Evolutionary conservation across 208 protist genomes (phyloP).

Genomic region (Leptomonas pyrrhocoris): DNA sequence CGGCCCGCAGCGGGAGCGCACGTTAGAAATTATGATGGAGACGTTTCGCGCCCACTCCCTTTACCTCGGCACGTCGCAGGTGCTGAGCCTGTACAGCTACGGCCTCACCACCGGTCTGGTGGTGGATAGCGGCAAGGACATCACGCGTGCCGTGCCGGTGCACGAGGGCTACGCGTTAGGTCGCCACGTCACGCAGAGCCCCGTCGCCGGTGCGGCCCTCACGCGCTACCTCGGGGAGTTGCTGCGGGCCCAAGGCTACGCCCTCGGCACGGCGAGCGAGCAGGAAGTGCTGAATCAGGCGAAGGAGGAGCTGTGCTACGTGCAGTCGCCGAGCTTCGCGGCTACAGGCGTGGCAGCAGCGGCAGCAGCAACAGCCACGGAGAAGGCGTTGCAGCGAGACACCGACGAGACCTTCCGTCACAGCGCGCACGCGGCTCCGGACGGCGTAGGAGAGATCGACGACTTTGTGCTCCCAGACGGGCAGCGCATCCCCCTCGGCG

Average conservation of each 20-base stretch:
- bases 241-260: conserved; percentile 82
- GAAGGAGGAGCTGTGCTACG: conserved; percentile 94
- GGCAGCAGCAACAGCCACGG: background rate
- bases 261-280: conserved; percentile 91
- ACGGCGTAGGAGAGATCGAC: conserved; percentile 9
- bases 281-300: conserved; percentile 82
- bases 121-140: conserved; percentile 90
- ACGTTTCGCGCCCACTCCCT: conserved; percentile 93
- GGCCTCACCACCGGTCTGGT: conserved; percentile 94
- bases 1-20: conserved; percentile 84
- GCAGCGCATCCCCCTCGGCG: conserved; percentile 71
- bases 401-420: background rate
- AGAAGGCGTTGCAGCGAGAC: background rate
- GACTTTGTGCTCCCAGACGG: conserved; percentile 90
- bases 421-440: background rate
- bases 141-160: conserved; percentile 86
- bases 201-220: conserved; percentile 76
- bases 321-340: conserved; percentile 31
- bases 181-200: conserved; percentile 78
- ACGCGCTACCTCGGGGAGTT: conserved; percentile 85
- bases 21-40: conserved; percentile 94
- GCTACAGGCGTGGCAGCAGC: background rate
- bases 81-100: conserved; percentile 93
- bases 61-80: conserved; percentile 89
- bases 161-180: conserved; percentile 94